Percentiles rank a stretch among this genome's conserved stretches.
phyloP scores from a whole-genome alignment of 2,329 filamentous ascomycete genomes.

The Tolypocladium paradoxum region DNA sequence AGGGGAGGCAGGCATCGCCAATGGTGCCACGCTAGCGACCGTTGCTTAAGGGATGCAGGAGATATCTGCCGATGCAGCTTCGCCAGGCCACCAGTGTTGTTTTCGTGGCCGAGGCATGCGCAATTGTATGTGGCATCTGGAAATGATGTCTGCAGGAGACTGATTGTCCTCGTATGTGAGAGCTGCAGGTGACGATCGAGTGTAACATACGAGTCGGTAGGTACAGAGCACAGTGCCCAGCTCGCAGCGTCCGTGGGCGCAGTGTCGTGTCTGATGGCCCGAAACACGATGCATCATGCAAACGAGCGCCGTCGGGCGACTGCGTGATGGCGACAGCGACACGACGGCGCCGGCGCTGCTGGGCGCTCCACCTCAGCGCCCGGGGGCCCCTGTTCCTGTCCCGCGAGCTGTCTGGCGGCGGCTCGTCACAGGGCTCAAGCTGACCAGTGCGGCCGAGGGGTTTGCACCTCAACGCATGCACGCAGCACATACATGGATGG shows the following conservation, averaged over 20 bases:
- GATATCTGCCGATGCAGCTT: not conserved
- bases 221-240: no score
- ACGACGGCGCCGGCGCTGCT: no score
- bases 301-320: not conserved
- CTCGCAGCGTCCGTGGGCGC: no score
- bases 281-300: not conserved
- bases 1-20: slow-evolving; percentile 2
- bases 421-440: not conserved
- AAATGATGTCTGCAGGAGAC: no score
- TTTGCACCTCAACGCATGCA: slow-evolving; percentile 1
- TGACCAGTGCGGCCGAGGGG: not conserved
- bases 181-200: not conserved
- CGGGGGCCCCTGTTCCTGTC: not conserved
- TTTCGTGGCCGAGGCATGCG: not conserved
- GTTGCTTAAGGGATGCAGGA: not conserved
- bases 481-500: slow-evolving; percentile 1
- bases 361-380: not conserved
- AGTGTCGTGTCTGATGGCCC: not conserved
- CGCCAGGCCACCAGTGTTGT: not conserved
- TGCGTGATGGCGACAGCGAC: no score
- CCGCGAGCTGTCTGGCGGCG: not conserved
- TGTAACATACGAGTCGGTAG: no score
- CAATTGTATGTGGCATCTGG: not conserved
- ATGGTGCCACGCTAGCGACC: slow-evolving; percentile 3
- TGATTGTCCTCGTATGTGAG: no score